Evolutionary conservation across 2,329 filamentous ascomycete genomes (phyloP), one percentile per base, ranked within the genome.

Genomic region (Phoma sp.): DNA sequence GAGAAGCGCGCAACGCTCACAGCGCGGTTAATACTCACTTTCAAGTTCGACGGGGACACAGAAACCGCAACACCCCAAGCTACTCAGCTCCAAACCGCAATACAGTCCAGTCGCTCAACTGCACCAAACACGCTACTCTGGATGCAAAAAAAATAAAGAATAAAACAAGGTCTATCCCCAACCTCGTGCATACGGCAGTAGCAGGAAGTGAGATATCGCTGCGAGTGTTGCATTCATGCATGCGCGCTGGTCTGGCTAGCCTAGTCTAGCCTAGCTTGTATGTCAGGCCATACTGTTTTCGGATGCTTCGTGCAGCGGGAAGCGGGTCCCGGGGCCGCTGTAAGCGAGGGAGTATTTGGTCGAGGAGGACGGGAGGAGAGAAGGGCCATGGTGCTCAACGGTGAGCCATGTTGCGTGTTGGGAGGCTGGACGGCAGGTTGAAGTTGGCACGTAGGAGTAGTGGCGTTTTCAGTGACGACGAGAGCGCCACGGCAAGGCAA

Each of bases 121-220:
- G 43, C 52, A 22, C 38, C 46, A 29, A 40, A 43, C 32, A 31
- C 52, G 40, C 52, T 33, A 17, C 41, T 37, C 29, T 55, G 41
- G 46, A 31, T 32, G 29, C 29, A 27, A 46, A 51, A 37, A 51
- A 41, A 46, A 17, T 37, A 41, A 43, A 41, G 41, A 31, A 10
- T 50, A 40, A 17, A 17, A 17, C 17, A 17, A 17, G 17, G 17
- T 17, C 17, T 17, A 17, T 17, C 50, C 29, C 41, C 35, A 51
- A 46, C 52, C 52, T 55, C 52, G 52, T 55, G 52, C 52, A 51
- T 13, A 37, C 25, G 6, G 46, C 46, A 38, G 38, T 19, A 38
- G 36, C 45, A 41, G 6, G 41, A 50, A 43, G 41, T 55, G 52
- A 50, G 46, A 55, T 41, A n/a, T 55, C 52, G 46, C 52, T 55